Conservation (phyloP, 768 basidiomycete species). For the Calvatia gigantea region DNA sequence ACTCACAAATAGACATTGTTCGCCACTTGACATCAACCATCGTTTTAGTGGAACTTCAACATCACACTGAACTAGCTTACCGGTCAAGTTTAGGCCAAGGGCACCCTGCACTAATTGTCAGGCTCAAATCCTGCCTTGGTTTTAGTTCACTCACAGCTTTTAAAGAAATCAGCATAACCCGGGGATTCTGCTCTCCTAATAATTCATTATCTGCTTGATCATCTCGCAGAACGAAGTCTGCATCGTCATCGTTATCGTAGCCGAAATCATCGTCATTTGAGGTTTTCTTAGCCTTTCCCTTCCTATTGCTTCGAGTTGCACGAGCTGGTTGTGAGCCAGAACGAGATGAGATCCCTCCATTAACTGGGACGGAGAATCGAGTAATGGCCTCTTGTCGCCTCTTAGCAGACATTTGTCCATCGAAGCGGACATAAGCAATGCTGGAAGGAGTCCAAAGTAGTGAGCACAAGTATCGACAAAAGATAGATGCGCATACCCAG, state of each 20-base stretch:
- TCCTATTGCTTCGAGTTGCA: background rate
- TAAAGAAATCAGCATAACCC: constrained; percentile 83
- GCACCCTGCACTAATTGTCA: constrained; percentile 49
- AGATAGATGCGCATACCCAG: constrained; percentile 41
- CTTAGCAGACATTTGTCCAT: constrained; percentile 82
- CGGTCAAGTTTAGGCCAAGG: constrained; percentile 80
- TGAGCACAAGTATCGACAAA: background rate
- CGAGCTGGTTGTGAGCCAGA: background rate
- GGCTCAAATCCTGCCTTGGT: background rate
- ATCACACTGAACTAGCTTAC: constrained; percentile 18
- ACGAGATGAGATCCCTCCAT: constrained; percentile 19
- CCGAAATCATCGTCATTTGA: constrained; percentile 18
- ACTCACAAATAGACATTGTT: constrained; percentile 82
- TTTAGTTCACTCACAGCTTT: constrained; percentile 48
- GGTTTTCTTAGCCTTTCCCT: constrained; percentile 9
- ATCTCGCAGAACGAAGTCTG: constrained; percentile 30
- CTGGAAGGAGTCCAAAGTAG: constrained; percentile 35
- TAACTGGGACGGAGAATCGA: constrained; percentile 68
- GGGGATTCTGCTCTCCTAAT: constrained; percentile 45
- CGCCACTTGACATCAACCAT: constrained; percentile 45
- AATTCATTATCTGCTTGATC: constrained; percentile 22
- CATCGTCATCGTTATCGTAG: constrained; percentile 29
- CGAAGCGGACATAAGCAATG: constrained; percentile 77
- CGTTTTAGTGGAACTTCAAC: background rate
- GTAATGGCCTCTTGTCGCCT: constrained; percentile 75